These are phyloP conservation scores for Pinus albicaulis DNA, from an alignment of 75 land plant genomes.

Conservation along the genomic window DNA sequence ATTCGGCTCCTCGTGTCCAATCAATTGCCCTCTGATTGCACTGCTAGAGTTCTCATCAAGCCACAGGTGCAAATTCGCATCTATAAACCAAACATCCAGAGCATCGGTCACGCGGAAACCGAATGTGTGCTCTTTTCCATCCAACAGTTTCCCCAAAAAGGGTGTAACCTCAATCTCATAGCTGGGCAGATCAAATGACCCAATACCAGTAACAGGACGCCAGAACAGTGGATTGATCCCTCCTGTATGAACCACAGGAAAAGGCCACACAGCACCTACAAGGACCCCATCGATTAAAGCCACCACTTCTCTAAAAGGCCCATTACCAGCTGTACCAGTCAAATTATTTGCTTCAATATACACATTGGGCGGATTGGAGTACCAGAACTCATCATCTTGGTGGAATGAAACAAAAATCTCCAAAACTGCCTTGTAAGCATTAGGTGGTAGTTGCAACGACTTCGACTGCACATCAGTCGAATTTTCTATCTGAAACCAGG, in stretches of 20 bases:
- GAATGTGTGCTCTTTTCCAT: constrained; percentile 26
- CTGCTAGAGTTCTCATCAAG: constrained; percentile 14
- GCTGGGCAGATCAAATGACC: constrained; percentile 48
- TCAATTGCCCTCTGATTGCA: constrained; percentile 18
- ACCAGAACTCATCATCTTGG: constrained; percentile 56
- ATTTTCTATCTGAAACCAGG: constrained; percentile 31
- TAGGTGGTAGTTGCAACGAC: constrained; percentile 22
- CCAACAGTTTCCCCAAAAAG: constrained; percentile 36
- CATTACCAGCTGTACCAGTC: constrained; percentile 39
- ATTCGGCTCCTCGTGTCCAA: constrained; percentile 14
- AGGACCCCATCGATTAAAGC: constrained; percentile 34
- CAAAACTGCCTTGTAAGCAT: constrained; percentile 39
- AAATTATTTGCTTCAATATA: constrained; percentile 39
- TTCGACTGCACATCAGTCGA: neutral
- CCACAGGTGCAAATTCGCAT: constrained; percentile 52
- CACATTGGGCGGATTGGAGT: constrained; percentile 49
- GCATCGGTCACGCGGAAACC: constrained; percentile 29
- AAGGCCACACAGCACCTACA: constrained; percentile 47
- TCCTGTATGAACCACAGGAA: constrained; percentile 55
- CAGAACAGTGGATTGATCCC: constrained; percentile 84
- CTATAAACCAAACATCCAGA: constrained; percentile 29
- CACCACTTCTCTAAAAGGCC: constrained; percentile 51
- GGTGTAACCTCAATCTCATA: constrained; percentile 58
- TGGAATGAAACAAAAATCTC: constrained; percentile 57
- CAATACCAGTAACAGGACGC: constrained; percentile 78